Evolutionary conservation across 306 rosid genomes (phyloP).

Genomic region (Carpinus viminea): DNA sequence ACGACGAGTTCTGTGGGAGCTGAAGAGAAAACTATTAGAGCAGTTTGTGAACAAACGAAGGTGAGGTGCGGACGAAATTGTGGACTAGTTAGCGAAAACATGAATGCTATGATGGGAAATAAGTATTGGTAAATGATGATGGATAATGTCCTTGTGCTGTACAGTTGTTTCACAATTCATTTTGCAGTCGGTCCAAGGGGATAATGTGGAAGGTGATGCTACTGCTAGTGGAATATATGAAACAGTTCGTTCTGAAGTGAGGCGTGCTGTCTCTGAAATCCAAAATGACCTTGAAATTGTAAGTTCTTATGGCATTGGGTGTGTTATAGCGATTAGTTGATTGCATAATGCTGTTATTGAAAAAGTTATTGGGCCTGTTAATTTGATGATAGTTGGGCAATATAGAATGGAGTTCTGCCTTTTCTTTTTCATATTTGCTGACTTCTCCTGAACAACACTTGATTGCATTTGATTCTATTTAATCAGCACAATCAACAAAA

Average conservation of each 20-base stretch:
- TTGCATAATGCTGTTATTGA: background rate
- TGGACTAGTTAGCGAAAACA: background rate
- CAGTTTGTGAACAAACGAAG: constrained; percentile 67
- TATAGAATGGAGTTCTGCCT: background rate
- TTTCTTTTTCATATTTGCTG: background rate
- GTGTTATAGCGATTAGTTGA: background rate
- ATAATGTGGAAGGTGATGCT: constrained; percentile 39
- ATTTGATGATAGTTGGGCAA: background rate
- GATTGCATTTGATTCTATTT: background rate
- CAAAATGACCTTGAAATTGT: constrained; percentile 82
- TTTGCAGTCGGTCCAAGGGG: constrained; percentile 53
- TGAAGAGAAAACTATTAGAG: constrained; percentile 62
- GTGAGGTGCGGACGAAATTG: constrained; percentile 31
- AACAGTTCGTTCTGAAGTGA: constrained; percentile 86
- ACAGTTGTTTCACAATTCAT: constrained; percentile 10
- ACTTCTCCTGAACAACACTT: background rate
- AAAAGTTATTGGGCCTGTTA: background rate
- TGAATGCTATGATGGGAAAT: constrained; percentile 16
- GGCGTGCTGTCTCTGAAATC: constrained; percentile 82
- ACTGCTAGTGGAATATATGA: constrained; percentile 61
- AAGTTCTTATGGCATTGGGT: constrained; percentile 31
- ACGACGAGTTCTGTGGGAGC: constrained; percentile 58
- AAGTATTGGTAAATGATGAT: constrained; percentile 10
- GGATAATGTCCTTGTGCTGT: background rate
- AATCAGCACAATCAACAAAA: background rate